phyloP scores from a whole-genome alignment of 2,329 filamentous ascomycete genomes.

The Hypocrella siamensis region DNA sequence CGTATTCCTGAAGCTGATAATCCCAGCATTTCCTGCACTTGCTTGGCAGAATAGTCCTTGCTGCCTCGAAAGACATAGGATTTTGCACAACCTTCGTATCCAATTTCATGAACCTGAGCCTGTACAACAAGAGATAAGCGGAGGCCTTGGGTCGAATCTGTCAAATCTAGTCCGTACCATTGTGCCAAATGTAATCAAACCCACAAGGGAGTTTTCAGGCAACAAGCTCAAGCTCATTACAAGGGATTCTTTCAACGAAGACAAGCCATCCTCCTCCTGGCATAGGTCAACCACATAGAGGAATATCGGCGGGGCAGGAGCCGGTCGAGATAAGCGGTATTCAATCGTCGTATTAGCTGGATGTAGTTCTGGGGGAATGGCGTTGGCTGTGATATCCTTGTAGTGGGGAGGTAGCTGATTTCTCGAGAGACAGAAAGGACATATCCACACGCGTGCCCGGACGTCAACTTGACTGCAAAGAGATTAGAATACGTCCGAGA shows the following conservation, averaged over 20 bases:
- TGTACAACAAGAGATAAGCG: background rate
- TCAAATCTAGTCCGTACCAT: slow-evolving; percentile 44
- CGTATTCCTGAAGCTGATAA: slow-evolving; percentile 57
- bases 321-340: slow-evolving; percentile 65
- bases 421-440: slow-evolving; percentile 72
- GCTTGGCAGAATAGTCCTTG: slow-evolving; percentile 96
- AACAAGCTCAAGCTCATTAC: slow-evolving; percentile 74
- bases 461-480: slow-evolving; percentile 59
- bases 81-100: slow-evolving; percentile 95
- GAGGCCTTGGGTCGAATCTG: background rate
- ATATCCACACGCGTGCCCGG: slow-evolving; percentile 74
- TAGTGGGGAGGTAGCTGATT: slow-evolving; percentile 75
- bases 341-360: slow-evolving; percentile 79
- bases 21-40: slow-evolving; percentile 98
- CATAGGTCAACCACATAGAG: slow-evolving; percentile 79
- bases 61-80: slow-evolving; percentile 96
- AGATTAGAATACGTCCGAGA: no score
- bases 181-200: slow-evolving; percentile 77
- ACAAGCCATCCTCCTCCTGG: slow-evolving; percentile 74
- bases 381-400: slow-evolving; percentile 74
- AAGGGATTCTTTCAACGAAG: slow-evolving; percentile 70
- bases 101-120: slow-evolving; percentile 91
- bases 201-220: slow-evolving; percentile 67
- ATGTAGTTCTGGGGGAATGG: slow-evolving; percentile 71
- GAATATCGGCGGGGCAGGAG: slow-evolving; percentile 76